phyloP scores from a whole-genome alignment of 129 eudicot species.

The Saussurea involucrata region DNA sequence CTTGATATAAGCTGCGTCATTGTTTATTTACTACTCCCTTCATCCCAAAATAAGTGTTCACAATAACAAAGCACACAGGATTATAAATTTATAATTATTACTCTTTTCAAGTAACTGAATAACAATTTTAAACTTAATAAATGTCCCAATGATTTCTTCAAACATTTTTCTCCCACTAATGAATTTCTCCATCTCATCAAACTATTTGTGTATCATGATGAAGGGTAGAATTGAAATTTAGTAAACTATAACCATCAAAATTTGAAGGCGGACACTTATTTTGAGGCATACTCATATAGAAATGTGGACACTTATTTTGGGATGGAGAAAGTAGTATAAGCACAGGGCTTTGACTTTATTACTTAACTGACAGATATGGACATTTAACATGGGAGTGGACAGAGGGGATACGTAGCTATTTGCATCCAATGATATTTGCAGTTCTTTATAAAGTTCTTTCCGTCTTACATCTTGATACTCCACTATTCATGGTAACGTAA shows the following conservation, averaged over 20 bases:
- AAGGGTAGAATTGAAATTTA: not conserved
- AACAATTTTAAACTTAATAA: not conserved
- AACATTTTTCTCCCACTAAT: not conserved
- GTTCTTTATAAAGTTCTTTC: conserved; percentile 74
- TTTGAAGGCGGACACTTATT: not conserved
- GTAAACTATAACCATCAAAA: not conserved
- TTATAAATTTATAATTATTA: not conserved
- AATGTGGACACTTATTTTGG: not conserved
- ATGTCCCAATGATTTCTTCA: not conserved
- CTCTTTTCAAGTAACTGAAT: not conserved
- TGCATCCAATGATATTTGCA: conserved; percentile 91
- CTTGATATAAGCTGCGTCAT: not conserved
- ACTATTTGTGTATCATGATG: not conserved
- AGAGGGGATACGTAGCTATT: conserved; percentile 80
- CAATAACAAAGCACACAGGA: not conserved
- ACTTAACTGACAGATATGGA: conserved; percentile 61
- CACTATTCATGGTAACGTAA: conserved; percentile 74
- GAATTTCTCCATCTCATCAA: not conserved
- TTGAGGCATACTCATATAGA: not conserved
- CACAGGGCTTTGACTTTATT: conserved; percentile 14
- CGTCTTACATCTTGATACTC: conserved; percentile 61
- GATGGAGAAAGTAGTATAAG: not conserved
- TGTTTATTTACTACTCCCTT: not conserved
- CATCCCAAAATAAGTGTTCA: not conserved
- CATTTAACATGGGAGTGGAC: conserved; percentile 98